Percentiles rank a stretch among this genome's conserved stretches.
These are phyloP conservation scores for Fraxinus sp. DNA, from an alignment of 305 asterid genomes.

Conservation along the genomic window DNA sequence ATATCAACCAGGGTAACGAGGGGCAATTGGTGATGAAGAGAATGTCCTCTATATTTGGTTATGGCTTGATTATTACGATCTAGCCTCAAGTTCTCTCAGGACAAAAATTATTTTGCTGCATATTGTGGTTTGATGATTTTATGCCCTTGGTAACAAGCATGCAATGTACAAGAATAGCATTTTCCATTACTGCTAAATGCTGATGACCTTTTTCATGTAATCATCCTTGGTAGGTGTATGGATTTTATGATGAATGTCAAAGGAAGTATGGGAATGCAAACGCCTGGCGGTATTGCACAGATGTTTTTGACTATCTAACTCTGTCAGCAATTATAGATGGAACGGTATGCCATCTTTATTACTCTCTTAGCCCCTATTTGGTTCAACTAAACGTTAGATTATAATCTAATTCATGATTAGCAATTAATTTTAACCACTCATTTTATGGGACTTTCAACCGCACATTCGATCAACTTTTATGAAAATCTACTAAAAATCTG, in stretches of 20 bases:
- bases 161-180: slow-evolving; percentile 1
- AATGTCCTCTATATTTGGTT: not conserved
- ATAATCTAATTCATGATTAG: not conserved
- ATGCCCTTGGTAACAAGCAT: slow-evolving; percentile 9
- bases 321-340: slow-evolving; percentile 95
- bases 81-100: slow-evolving; percentile 13
- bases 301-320: slow-evolving; percentile 93
- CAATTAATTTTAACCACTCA: not conserved
- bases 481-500: not conserved
- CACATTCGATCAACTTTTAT: not conserved
- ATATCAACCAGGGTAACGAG: not conserved
- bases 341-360: slow-evolving; percentile 57
- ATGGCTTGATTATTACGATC: not conserved
- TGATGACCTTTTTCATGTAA: slow-evolving; percentile 21
- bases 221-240: slow-evolving; percentile 69
- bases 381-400: not conserved
- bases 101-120: not conserved
- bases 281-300: slow-evolving; percentile 99
- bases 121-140: not conserved
- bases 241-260: slow-evolving; percentile 98
- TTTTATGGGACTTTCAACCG: not conserved
- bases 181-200: slow-evolving; percentile 7
- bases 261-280: slow-evolving; percentile 96
- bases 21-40: not conserved
- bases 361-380: not conserved